A percentile compares a stretch with the other conserved stretches of the same genome.
Evolutionary conservation across 139 green algal genomes (phyloP).

Genomic region (Chlorella vulgaris): DNA sequence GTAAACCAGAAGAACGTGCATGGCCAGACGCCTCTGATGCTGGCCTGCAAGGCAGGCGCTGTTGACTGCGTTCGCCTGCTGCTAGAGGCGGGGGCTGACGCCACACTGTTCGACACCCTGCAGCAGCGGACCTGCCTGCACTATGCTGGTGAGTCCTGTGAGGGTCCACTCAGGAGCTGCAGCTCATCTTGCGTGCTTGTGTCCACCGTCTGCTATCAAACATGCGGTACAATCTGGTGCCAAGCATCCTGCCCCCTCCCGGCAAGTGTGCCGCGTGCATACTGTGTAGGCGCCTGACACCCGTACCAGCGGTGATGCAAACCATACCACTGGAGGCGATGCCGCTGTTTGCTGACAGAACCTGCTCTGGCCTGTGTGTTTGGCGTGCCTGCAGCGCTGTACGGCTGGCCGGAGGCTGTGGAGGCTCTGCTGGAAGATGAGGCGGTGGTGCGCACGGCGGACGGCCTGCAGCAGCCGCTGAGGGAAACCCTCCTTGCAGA

Average conservation of each 20-base stretch:
- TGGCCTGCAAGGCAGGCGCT: slow-evolving; percentile 33
- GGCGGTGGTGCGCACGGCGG: background rate
- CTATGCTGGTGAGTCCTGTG: slow-evolving; percentile 15
- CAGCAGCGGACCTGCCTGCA: slow-evolving; percentile 30
- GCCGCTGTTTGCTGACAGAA: background rate
- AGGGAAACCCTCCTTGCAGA: slow-evolving; percentile 11
- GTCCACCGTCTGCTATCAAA: too few relatives aligned
- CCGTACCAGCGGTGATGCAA: too few relatives aligned
- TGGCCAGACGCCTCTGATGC: slow-evolving; percentile 46
- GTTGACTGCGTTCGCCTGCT: slow-evolving; percentile 13
- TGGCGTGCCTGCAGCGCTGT: slow-evolving; percentile 1
- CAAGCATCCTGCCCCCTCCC: too few relatives aligned
- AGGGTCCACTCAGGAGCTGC: too few relatives aligned
- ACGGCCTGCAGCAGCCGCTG: background rate
- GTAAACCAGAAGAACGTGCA: slow-evolving; percentile 37
- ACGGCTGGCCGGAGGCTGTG: slow-evolving; percentile 16
- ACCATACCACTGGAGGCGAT: background rate
- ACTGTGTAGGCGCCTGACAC: too few relatives aligned
- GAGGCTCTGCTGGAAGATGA: slow-evolving; percentile 32
- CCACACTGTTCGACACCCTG: slow-evolving; percentile 32
- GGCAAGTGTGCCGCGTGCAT: too few relatives aligned
- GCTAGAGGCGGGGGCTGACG: slow-evolving; percentile 22
- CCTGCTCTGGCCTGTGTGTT: background rate
- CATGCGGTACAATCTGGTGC: too few relatives aligned
- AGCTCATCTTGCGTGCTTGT: too few relatives aligned